Conservation (phyloP, 495 filamentous ascomycete species). For the Xylaria sp. region DNA sequence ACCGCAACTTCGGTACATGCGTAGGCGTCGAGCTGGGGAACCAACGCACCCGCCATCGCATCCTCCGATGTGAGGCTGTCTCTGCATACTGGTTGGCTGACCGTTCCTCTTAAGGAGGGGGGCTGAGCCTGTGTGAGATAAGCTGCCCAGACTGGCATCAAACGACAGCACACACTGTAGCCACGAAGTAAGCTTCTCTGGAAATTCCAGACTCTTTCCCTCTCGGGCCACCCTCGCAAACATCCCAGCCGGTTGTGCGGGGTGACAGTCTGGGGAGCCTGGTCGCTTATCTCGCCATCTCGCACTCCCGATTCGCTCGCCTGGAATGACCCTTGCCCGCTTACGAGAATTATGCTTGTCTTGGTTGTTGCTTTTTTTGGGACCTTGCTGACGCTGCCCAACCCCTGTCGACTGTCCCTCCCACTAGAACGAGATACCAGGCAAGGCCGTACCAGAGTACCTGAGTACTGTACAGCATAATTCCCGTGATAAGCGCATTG, state of each 20-base stretch:
- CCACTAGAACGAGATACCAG: neutral
- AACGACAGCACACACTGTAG: neutral
- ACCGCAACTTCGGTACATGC: constrained; percentile 17
- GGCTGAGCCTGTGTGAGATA: constrained; percentile 19
- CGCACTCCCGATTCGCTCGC: constrained; percentile 27
- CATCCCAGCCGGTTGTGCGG: constrained; percentile 20
- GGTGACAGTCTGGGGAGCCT: constrained; percentile 28
- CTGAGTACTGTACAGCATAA: neutral
- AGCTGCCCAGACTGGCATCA: neutral
- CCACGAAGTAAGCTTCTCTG: constrained; percentile 6
- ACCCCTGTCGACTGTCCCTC: too few relatives aligned
- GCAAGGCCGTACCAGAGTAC: constrained; percentile 5
- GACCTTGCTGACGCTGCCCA: constrained; percentile 10
- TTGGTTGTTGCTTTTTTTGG: constrained; percentile 28
- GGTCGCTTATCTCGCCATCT: constrained; percentile 11
- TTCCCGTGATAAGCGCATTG: constrained; percentile 13
- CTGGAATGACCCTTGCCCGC: neutral
- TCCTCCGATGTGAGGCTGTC: constrained; percentile 28
- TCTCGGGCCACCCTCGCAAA: constrained; percentile 18
- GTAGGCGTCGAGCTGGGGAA: neutral
- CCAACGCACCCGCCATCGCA: constrained; percentile 2
- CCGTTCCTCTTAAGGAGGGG: neutral
- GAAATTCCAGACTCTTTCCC: constrained; percentile 31
- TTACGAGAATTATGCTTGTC: constrained; percentile 24
- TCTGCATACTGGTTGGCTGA: constrained; percentile 20